Evolutionary conservation across 2,329 filamentous ascomycete genomes (phyloP).

Genomic region (Trichothecium sympodiale): DNA sequence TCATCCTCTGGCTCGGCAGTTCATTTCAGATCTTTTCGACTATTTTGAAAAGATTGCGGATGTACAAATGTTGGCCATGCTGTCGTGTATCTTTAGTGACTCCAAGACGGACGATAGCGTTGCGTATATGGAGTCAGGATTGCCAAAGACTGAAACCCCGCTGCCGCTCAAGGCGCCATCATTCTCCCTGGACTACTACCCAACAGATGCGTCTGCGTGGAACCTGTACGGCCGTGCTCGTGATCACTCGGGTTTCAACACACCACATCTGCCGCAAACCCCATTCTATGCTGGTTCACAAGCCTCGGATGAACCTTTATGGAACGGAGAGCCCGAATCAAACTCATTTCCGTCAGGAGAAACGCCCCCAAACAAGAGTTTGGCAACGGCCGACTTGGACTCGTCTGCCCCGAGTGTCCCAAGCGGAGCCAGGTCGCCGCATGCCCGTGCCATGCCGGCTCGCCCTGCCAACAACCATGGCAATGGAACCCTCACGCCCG

Average conservation of each 20-base stretch:
- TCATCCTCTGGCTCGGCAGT: slow-evolving; percentile 50
- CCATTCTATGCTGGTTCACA: slow-evolving; percentile 42
- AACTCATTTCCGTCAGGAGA: slow-evolving; percentile 52
- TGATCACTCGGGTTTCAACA: slow-evolving; percentile 42
- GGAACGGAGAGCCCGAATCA: slow-evolving; percentile 41
- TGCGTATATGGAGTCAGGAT: slow-evolving; percentile 44
- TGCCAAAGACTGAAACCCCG: slow-evolving; percentile 49
- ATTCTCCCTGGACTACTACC: slow-evolving; percentile 57
- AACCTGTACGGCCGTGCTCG: slow-evolving; percentile 39
- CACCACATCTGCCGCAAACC: slow-evolving; percentile 46
- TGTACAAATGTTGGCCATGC: slow-evolving; percentile 61
- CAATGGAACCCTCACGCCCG: slow-evolving; percentile 41
- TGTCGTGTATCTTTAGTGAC: slow-evolving; percentile 59
- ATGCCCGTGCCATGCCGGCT: background rate
- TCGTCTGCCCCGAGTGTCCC: slow-evolving; percentile 39
- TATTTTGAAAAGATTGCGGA: slow-evolving; percentile 53
- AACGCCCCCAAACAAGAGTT: slow-evolving; percentile 41
- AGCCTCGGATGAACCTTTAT: slow-evolving; percentile 42
- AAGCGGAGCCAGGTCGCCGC: background rate
- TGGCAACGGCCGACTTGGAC: background rate
- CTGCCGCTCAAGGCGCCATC: slow-evolving; percentile 54
- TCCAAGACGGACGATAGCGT: slow-evolving; percentile 42
- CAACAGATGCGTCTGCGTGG: slow-evolving; percentile 45
- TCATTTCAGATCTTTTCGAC: slow-evolving; percentile 51
- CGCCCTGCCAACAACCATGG: slow-evolving; percentile 1